Conservation (phyloP, 129 eudicot genomes). For the Flaveria ramosissima region DNA sequence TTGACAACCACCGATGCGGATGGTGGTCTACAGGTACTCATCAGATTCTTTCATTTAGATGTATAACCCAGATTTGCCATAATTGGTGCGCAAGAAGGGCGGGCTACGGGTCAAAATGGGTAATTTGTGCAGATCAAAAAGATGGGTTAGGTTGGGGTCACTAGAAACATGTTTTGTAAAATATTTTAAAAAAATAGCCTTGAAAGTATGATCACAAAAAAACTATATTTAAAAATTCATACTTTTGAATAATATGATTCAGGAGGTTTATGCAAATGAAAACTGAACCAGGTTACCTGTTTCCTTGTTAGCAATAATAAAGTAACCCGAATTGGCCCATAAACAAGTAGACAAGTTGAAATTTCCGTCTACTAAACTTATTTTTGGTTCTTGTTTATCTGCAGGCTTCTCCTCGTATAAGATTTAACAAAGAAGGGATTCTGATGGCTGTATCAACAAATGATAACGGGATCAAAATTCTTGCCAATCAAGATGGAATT, state of each 20-base stretch:
- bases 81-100: not conserved
- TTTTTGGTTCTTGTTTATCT: slow-evolving; percentile 19
- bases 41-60: slow-evolving; percentile 16
- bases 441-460: slow-evolving; percentile 81
- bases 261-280: slow-evolving; percentile 13
- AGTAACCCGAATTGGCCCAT: not conserved
- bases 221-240: not conserved
- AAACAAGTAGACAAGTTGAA: not conserved
- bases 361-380: slow-evolving; percentile 8
- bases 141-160: not conserved
- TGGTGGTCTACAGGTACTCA: slow-evolving; percentile 72
- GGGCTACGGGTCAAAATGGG: not conserved
- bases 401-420: slow-evolving; percentile 83
- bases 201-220: not conserved
- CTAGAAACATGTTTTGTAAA: not conserved
- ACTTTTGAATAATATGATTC: not conserved
- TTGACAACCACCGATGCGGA: slow-evolving; percentile 66
- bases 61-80: not conserved
- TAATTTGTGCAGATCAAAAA: not conserved
- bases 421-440: slow-evolving; percentile 75
- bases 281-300: not conserved
- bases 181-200: not conserved
- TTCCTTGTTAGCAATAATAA: not conserved
- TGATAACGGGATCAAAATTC: slow-evolving; percentile 71
- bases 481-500: slow-evolving; percentile 71